Conservation (phyloP, 257 asterid genomes). For the Capsicum pubescens region DNA sequence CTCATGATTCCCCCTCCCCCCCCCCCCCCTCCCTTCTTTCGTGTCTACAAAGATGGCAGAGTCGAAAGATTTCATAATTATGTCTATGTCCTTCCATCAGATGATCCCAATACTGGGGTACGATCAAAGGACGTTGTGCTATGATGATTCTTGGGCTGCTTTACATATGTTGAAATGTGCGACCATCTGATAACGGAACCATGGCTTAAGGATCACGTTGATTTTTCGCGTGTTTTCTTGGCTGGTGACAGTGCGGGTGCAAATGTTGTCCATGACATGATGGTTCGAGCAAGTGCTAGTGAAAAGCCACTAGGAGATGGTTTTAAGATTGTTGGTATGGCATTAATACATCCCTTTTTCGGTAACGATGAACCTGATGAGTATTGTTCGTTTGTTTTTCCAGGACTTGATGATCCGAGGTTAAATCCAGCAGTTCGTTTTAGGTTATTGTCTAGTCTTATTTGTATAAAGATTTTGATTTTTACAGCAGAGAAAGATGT, state of each 20-base stretch:
- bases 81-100: conserved; percentile 51
- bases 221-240: conserved; percentile 51
- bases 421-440: conserved; percentile 64
- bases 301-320: conserved; percentile 12
- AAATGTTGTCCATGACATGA: conserved; percentile 60
- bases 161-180: conserved; percentile 38
- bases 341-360: conserved; percentile 69
- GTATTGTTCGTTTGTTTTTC: conserved; percentile 46
- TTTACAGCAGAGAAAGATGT: conserved; percentile 59
- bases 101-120: conserved; percentile 51
- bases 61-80: conserved; percentile 35
- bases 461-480: conserved; percentile 57
- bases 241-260: conserved; percentile 93
- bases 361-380: conserved; percentile 42
- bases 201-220: conserved; percentile 59
- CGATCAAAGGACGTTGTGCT: conserved; percentile 63
- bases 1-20: conserved; percentile 52
- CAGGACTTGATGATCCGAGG: conserved; percentile 61
- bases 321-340: conserved; percentile 47
- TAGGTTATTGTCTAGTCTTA: conserved; percentile 49
- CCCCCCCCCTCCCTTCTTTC: conserved; percentile 54
- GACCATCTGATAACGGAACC: conserved; percentile 49
- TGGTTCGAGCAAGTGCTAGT: conserved; percentile 37
- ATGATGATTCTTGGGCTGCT: conserved; percentile 60
- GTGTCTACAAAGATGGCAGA: conserved; percentile 57